Conservation (phyloP, 192 early-diverging fungal genomes). For the Entomortierella chlamydospora region DNA sequence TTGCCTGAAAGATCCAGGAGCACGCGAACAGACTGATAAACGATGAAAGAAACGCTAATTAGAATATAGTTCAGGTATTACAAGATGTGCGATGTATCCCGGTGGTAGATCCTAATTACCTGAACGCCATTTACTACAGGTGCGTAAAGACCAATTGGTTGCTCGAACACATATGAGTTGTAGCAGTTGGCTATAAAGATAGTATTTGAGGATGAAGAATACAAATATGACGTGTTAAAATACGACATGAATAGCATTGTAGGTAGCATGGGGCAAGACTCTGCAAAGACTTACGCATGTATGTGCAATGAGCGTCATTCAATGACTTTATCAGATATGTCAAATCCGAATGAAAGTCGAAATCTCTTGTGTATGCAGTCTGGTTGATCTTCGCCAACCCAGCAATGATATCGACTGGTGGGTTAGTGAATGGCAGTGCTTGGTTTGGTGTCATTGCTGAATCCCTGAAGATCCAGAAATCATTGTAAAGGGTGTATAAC, state of each 20-base stretch:
- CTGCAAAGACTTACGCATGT: conserved; percentile 6
- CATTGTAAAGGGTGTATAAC: conserved; percentile 10
- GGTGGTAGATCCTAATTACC: neutral
- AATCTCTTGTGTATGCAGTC: conserved; percentile 5
- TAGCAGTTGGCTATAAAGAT: no score
- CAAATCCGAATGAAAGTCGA: conserved; percentile 15
- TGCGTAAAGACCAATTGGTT: conserved; percentile 7
- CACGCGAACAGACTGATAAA: conserved; percentile 4
- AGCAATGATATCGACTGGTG: conserved; percentile 8
- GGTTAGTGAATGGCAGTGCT: conserved; percentile 2
- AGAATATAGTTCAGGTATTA: neutral
- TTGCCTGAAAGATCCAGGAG: no score
- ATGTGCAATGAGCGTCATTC: conserved; percentile 23
- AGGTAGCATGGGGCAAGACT: no score
- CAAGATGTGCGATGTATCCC: no score
- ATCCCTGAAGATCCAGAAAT: conserved; percentile 24
- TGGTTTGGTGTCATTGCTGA: neutral
- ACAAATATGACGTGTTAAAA: no score
- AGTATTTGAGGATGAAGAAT: no score
- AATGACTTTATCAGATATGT: neutral
- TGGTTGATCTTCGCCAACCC: conserved; percentile 11
- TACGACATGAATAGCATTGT: no score
- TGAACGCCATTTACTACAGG: conserved; percentile 17
- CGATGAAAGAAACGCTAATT: neutral
- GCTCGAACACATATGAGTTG: neutral